Percentiles rank a stretch among this genome's conserved stretches.
Evolutionary conservation across 164 flowering plant genomes (phyloP).

Genomic region (Akebia trifoliata): DNA sequence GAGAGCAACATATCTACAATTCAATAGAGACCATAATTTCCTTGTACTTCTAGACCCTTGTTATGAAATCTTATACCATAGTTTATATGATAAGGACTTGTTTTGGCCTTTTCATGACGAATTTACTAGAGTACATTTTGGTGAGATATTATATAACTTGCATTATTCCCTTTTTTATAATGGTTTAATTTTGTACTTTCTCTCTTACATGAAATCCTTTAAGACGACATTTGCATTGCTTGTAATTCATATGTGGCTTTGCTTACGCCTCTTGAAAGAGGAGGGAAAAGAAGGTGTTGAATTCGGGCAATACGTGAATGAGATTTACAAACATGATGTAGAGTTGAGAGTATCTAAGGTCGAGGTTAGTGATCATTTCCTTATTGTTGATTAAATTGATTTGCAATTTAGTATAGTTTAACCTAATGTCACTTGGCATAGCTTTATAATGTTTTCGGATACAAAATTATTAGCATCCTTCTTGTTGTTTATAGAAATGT

Average conservation of each 20-base stretch:
- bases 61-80: no score
- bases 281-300: slow-evolving; percentile 92
- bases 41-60: no score
- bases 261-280: slow-evolving; percentile 78
- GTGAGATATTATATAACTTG: background rate
- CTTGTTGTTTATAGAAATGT: no score
- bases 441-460: slow-evolving; percentile 4
- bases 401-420: background rate
- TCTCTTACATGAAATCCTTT: slow-evolving; percentile 47
- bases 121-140: background rate
- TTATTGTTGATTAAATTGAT: background rate
- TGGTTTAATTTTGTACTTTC: background rate
- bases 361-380: slow-evolving; percentile 55
- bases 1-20: no score
- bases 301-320: slow-evolving; percentile 81
- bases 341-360: slow-evolving; percentile 91
- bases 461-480: background rate
- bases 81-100: no score
- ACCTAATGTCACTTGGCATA: background rate
- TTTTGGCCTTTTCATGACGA: no score
- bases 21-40: no score
- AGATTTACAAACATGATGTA: slow-evolving; percentile 85
- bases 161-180: background rate
- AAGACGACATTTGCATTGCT: slow-evolving; percentile 82
- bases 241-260: slow-evolving; percentile 93